These are phyloP conservation scores for Syncephalis plumigaleata DNA, from an alignment of 371 early-diverging fungal species.

Conservation along the genomic window DNA sequence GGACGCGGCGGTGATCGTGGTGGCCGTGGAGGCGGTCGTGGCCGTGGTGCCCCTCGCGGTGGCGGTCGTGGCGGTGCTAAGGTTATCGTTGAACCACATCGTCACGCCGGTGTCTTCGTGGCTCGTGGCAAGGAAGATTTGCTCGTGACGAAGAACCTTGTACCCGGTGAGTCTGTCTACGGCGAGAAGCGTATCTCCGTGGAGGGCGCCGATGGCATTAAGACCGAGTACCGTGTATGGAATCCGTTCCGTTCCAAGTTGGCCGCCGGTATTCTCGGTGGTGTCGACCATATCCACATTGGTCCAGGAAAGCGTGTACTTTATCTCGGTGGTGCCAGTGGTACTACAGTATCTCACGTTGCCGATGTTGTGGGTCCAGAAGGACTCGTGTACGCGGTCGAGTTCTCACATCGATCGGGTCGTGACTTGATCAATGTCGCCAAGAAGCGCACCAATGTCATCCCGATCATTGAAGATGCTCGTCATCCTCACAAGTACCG, in stretches of 20 bases:
- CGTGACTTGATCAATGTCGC: conserved; percentile 99
- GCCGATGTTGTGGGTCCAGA: conserved; percentile 98
- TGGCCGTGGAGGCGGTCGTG: conserved; percentile 9
- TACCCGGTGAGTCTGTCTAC: conserved; percentile 97
- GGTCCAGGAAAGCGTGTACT: conserved; percentile 97
- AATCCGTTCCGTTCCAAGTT: conserved; percentile 99
- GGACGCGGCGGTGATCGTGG: conserved; percentile 18
- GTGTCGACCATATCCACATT: conserved; percentile 95
- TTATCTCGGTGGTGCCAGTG: conserved; percentile 98
- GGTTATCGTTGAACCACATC: conserved; percentile 94
- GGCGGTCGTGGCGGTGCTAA: conserved; percentile 59
- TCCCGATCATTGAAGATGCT: conserved; percentile 99
- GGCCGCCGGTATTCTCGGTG: conserved; percentile 99
- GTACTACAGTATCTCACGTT: conserved; percentile 99
- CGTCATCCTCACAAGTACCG: conserved; percentile 99
- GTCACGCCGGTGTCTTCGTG: conserved; percentile 95
- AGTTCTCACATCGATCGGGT: conserved; percentile 99
- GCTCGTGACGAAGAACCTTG: conserved; percentile 96
- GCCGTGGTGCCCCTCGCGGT: conserved; percentile 23
- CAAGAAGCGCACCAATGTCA: conserved; percentile 99
- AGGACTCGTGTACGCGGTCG: conserved; percentile 98
- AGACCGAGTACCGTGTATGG: conserved; percentile 99
- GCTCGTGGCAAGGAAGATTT: conserved; percentile 99
- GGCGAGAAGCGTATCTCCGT: conserved; percentile 98
- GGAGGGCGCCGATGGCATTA: conserved; percentile 87